Percentiles rank a stretch among this genome's conserved stretches.
Conservation (phyloP, 2,329 filamentous ascomycete genomes). For the Aspergillus floridensis region DNA sequence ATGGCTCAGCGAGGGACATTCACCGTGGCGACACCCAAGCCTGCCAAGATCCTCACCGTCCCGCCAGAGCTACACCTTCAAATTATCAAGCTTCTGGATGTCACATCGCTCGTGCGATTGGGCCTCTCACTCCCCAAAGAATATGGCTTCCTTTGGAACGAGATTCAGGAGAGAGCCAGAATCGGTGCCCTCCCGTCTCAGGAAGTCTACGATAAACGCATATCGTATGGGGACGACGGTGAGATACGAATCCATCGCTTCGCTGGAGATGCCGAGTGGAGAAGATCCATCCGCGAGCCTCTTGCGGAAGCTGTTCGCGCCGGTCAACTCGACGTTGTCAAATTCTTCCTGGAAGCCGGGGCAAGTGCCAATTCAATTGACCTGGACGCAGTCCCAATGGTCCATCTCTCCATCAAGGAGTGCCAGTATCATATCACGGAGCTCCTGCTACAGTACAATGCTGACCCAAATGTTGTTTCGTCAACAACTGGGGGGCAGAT, state of each 20-base stretch:
- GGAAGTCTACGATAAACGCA: not conserved
- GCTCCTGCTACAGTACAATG: not conserved
- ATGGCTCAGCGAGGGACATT: not conserved
- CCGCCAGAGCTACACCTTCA: not conserved
- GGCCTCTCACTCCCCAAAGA: not conserved
- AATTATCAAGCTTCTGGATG: not conserved
- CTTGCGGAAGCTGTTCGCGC: not conserved
- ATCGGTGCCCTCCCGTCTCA: not conserved
- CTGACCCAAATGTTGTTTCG: not conserved
- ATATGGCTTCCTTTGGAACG: not conserved
- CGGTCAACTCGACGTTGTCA: not conserved
- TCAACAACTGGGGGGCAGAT: not conserved
- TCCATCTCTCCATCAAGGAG: not conserved
- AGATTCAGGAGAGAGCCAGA: not conserved
- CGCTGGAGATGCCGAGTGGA: not conserved
- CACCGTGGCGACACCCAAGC: not conserved
- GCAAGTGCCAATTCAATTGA: not conserved
- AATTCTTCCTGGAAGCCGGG: not conserved
- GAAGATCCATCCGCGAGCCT: not conserved
- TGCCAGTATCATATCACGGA: not conserved
- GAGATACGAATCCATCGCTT: too few species aligned
- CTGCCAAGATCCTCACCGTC: not conserved
- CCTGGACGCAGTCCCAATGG: not conserved
- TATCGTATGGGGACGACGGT: not conserved
- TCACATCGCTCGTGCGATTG: not conserved